Conservation (phyloP, 2,329 filamentous ascomycete genomes). For the Fusarium kyushuense region DNA sequence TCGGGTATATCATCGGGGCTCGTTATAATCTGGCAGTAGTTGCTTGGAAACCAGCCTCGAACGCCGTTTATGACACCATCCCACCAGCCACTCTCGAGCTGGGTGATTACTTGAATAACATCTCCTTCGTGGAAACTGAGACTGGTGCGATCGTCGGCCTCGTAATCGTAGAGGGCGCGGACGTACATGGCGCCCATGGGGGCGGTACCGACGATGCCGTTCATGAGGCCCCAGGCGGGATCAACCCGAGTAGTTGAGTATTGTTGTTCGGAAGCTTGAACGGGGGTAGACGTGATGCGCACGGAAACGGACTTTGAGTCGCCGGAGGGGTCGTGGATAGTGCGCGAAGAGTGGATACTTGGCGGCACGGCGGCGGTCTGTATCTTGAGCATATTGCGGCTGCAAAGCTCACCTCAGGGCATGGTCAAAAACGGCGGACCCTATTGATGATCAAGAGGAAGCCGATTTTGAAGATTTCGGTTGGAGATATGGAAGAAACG, state of each 20-base stretch:
- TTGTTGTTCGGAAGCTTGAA: conserved; percentile 45
- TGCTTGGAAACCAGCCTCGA: conserved; percentile 98
- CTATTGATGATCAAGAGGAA: conserved; percentile 48
- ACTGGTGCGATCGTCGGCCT: conserved; percentile 96
- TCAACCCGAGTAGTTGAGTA: conserved; percentile 44
- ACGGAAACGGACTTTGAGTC: conserved; percentile 47
- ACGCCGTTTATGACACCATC: conserved; percentile 97
- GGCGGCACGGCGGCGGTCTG: conserved; percentile 50
- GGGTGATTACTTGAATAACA: conserved; percentile 97
- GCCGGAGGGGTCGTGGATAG: conserved; percentile 49
- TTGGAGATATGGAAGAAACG: conserved; percentile 29
- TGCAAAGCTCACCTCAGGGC: conserved; percentile 52
- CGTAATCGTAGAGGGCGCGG: conserved; percentile 96
- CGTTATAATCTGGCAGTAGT: conserved; percentile 92
- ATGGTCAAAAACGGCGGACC: conserved; percentile 51
- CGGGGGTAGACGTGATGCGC: conserved; percentile 46
- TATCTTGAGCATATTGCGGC: conserved; percentile 51
- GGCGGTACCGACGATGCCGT: conserved; percentile 70
- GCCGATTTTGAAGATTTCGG: conserved; percentile 29
- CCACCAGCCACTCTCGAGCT: conserved; percentile 99
- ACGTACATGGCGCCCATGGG: conserved; percentile 85
- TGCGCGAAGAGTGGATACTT: conserved; percentile 51
- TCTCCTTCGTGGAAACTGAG: conserved; percentile 97
- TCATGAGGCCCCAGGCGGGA: conserved; percentile 61
- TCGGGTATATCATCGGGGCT: conserved; percentile 79